Conservation (phyloP, 2,329 filamentous ascomycete species). For the Aspergillus spinulosporus region DNA sequence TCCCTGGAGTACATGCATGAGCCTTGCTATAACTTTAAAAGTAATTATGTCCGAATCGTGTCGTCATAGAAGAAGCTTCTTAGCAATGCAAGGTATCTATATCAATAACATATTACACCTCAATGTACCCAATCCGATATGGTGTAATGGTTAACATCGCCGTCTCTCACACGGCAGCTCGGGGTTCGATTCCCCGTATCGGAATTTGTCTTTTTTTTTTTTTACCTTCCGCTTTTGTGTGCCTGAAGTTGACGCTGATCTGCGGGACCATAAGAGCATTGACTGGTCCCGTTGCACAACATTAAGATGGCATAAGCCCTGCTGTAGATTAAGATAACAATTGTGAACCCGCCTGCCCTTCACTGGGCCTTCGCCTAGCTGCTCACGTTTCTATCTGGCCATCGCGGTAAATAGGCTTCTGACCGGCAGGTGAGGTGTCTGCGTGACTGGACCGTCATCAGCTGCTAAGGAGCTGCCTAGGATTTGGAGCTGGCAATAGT, state of each 20-base stretch:
- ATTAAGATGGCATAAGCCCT: not conserved
- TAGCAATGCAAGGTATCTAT: not conserved
- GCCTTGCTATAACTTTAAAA: too few species aligned
- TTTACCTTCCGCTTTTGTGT: not conserved
- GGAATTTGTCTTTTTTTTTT: slow-evolving; percentile 15
- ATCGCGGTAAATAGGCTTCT: not conserved
- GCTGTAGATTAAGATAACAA: not conserved
- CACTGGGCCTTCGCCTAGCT: too few species aligned
- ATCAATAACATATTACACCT: not conserved
- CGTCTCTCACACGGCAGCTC: slow-evolving; percentile 31
- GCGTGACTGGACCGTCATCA: slow-evolving; percentile 1
- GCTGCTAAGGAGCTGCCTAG: not conserved
- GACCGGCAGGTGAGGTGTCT: not conserved
- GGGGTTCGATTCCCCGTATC: slow-evolving; percentile 31
- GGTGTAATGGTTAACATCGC: slow-evolving; percentile 29
- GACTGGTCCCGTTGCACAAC: not conserved
- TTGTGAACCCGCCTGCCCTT: not conserved
- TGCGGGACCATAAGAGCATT: not conserved
- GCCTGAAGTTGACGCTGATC: too few species aligned
- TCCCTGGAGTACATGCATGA: too few species aligned
- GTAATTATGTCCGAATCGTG: too few species aligned
- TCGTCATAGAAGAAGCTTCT: too few species aligned
- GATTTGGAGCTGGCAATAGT: too few species aligned
- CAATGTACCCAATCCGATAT: slow-evolving; percentile 18
- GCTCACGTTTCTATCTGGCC: too few species aligned